These are phyloP conservation scores for Dianthus caryophyllus DNA, from an alignment of 148 eudicot genomes.

Conservation along the genomic window DNA sequence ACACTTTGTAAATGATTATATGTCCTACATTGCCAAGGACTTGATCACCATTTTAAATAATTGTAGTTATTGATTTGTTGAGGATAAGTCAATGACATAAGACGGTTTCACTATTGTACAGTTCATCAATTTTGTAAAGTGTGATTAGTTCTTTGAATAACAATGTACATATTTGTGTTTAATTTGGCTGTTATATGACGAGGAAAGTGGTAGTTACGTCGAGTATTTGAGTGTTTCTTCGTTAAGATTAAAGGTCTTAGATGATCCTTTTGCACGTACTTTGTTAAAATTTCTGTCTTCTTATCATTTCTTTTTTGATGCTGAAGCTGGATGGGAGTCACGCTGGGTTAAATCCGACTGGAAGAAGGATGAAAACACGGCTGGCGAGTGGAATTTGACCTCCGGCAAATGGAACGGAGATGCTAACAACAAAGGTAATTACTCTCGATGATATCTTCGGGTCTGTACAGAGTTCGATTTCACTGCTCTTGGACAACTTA, in stretches of 20 bases:
- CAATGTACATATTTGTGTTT: background rate
- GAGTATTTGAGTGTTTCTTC: background rate
- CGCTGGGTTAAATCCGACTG: constrained; percentile 96
- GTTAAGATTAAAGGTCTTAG: background rate
- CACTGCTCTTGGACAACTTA: background rate
- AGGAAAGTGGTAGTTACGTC: background rate
- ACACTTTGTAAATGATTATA: background rate
- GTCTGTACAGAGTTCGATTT: background rate
- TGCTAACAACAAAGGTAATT: constrained; percentile 72
- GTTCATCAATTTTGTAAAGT: too few species aligned
- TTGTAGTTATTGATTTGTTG: background rate
- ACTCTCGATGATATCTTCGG: background rate
- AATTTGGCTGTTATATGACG: background rate
- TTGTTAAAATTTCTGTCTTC: background rate
- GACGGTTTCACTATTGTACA: background rate
- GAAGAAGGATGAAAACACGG: constrained; percentile 88
- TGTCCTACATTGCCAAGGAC: background rate
- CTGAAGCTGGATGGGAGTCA: constrained; percentile 82
- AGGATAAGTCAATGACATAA: background rate
- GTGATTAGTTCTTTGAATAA: background rate
- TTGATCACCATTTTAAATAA: background rate
- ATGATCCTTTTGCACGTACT: background rate
- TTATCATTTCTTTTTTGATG: constrained; percentile 1
- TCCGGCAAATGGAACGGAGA: constrained; percentile 97
- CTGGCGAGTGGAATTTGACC: constrained; percentile 97